Percentiles rank a stretch among this genome's conserved stretches.
Evolutionary conservation across 441 rosid species (phyloP).

Genomic region (Theobroma grandiflorum): DNA sequence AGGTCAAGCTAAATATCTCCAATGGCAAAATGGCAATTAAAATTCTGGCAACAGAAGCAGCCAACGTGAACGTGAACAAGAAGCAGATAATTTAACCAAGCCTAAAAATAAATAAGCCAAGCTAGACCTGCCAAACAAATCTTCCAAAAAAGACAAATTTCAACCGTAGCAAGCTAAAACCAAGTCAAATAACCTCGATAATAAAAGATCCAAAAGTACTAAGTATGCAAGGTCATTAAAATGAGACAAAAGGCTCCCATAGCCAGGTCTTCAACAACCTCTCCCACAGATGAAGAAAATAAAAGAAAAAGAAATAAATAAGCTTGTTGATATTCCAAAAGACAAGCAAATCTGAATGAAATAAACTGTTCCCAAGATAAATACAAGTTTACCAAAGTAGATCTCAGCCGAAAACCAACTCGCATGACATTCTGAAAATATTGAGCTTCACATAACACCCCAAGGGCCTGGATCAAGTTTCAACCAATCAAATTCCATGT

Average conservation of each 20-base stretch:
- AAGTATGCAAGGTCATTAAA: not conserved
- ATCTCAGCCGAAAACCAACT: constrained; percentile 90
- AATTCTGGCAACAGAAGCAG: not conserved
- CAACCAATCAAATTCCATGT: constrained; percentile 33
- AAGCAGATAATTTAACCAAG: constrained; percentile 8
- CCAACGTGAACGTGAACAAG: not conserved
- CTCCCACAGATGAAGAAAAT: constrained; percentile 18
- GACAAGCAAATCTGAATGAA: constrained; percentile 21
- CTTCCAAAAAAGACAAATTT: constrained; percentile 16
- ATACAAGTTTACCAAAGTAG: constrained; percentile 81
- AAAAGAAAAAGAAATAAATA: not conserved
- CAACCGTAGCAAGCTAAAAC: constrained; percentile 2
- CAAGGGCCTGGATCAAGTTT: constrained; percentile 69
- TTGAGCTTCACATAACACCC: constrained; percentile 95
- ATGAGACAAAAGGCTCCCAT: constrained; percentile 13
- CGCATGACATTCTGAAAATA: constrained; percentile 99
- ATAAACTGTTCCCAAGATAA: constrained; percentile 26
- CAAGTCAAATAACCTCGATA: constrained; percentile 20
- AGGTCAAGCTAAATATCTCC: not conserved
- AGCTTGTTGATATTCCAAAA: constrained; percentile 24
- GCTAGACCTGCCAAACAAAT: not conserved
- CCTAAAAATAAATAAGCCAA: not conserved
- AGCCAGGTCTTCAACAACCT: constrained; percentile 1
- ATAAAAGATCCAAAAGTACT: not conserved
- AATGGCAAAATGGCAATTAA: not conserved